Evolutionary conservation across 2,329 filamentous ascomycete species (phyloP), one percentile per base, ranked within the genome.

Genomic region (Aureobasidium melanogenum): DNA sequence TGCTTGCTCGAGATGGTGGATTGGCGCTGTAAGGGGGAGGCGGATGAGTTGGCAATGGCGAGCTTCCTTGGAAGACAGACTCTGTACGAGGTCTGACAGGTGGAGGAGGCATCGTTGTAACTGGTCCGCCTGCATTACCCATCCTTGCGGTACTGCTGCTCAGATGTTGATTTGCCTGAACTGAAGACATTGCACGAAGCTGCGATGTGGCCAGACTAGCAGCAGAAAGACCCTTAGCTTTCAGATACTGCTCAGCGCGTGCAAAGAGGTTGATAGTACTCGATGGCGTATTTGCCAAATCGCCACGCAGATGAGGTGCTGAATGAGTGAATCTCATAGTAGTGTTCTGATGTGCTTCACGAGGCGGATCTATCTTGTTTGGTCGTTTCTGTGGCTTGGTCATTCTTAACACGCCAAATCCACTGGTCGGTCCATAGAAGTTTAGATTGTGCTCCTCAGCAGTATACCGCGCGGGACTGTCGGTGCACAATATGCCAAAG

Each of bases 351-450:
- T 2, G 41, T 19, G 15, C n/a, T n/a, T 43, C 26, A 26, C n/a
- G 52, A 44, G 26, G 26, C 15, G 26, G 26, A 36, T 46, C 41
- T 26, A 30, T 5, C 41, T 26, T 48, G 10, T 30, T 44, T 2
- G 22, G 30, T 24, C 10, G 44, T 58, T 34, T 47, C 6, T 22
- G 22, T 30, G 47, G 22, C 19, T 61, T 54, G 24, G 26, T 30
- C 12, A 62, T 17, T n/a, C 54, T 41, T 14, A 58, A 41, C 26
- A 58, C 47, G 5, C 60, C 60, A 52, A 58, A 62, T 12, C 50
- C 60, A 36, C 60, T 55, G 17, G 44, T 62, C 2, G 34, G 48
- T 19, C 50, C 52, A 30, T 39, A 44, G 5, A 52, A 22, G 10
- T 54, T 44, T 10, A 62, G 32, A n/a, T 50, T 51, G 26, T 58